Evolutionary conservation across 352 stramenopile genomes (phyloP).

Genomic region (Aphanomyces stellatus): DNA sequence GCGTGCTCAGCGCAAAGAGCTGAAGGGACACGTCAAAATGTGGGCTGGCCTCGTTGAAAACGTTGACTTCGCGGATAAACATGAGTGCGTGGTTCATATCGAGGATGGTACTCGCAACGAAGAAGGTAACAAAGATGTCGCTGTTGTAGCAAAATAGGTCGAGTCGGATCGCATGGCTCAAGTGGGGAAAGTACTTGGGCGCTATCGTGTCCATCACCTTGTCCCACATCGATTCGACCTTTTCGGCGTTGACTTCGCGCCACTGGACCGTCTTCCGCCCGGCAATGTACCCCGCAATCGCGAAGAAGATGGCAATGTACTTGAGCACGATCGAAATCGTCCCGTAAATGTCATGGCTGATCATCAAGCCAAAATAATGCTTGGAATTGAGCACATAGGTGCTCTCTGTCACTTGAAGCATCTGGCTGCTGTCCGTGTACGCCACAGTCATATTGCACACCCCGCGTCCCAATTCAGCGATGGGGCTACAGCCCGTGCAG

Average conservation of each 20-base stretch:
- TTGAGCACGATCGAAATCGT: background rate
- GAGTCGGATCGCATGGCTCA: conserved; percentile 11
- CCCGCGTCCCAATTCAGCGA: background rate
- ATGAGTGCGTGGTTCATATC: conserved; percentile 16
- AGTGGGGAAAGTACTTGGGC: conserved; percentile 10
- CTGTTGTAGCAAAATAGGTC: conserved; percentile 20
- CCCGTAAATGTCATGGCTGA: background rate
- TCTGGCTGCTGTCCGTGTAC: too few species aligned
- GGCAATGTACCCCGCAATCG: conserved; percentile 1
- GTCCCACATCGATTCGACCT: background rate
- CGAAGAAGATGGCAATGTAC: conserved; percentile 1
- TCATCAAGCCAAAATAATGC: conserved; percentile 10
- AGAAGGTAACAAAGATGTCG: conserved; percentile 15
- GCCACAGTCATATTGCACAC: background rate
- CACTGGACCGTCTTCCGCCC: conserved; percentile 11
- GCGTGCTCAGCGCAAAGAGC: conserved; percentile 17
- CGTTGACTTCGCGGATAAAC: conserved; percentile 3
- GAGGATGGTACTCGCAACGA: background rate
- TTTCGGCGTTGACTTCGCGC: conserved; percentile 4
- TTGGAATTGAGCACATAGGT: background rate
- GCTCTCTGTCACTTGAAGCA: background rate
- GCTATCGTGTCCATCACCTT: background rate
- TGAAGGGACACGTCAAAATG: background rate
- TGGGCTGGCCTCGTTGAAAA: conserved; percentile 3
- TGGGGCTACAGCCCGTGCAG: conserved; percentile 11